A percentile compares a stretch with the other conserved stretches of the same genome.
Evolutionary conservation across 352 stramenopile species (phyloP).

Genomic region (Globisporangium cederbergense): DNA sequence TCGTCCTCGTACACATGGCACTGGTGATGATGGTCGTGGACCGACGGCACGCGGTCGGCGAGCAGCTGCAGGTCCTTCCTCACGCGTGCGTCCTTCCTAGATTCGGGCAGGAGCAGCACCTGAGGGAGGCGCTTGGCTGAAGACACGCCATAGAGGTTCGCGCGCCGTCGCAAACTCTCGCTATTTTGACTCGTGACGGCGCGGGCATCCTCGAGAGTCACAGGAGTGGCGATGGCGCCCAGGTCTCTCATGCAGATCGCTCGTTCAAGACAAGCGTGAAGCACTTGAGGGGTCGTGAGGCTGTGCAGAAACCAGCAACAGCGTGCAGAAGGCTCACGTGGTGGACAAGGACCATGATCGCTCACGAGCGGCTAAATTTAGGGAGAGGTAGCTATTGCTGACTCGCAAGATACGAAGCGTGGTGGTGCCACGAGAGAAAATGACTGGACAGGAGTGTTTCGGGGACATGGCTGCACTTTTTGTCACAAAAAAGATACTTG

Average conservation of each 20-base stretch:
- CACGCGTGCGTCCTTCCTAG: constrained; percentile 33
- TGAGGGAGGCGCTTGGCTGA: constrained; percentile 29
- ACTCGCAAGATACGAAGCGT: too few species aligned
- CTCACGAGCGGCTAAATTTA: background rate
- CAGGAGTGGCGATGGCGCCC: background rate
- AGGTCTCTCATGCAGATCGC: constrained; percentile 6
- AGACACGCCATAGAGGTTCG: constrained; percentile 37
- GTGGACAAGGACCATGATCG: background rate
- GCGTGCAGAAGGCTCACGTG: too few species aligned
- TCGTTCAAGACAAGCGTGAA: too few species aligned
- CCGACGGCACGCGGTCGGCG: background rate
- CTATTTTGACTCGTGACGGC: background rate
- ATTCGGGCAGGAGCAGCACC: constrained; percentile 23
- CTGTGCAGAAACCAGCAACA: too few species aligned
- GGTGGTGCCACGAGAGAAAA: background rate
- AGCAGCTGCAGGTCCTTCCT: constrained; percentile 44
- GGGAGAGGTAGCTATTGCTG: too few species aligned
- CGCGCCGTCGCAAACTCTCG: constrained; percentile 30
- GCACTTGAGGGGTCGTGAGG: too few species aligned
- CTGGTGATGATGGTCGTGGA: constrained; percentile 5
- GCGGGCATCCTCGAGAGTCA: background rate
- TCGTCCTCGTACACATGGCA: constrained; percentile 35
- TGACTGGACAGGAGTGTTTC: background rate
- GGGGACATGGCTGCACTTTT: background rate
- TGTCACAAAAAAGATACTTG: background rate